Evolutionary conservation across 108 stramenopile species (phyloP).

Genomic region (Epithemia pelagica): DNA sequence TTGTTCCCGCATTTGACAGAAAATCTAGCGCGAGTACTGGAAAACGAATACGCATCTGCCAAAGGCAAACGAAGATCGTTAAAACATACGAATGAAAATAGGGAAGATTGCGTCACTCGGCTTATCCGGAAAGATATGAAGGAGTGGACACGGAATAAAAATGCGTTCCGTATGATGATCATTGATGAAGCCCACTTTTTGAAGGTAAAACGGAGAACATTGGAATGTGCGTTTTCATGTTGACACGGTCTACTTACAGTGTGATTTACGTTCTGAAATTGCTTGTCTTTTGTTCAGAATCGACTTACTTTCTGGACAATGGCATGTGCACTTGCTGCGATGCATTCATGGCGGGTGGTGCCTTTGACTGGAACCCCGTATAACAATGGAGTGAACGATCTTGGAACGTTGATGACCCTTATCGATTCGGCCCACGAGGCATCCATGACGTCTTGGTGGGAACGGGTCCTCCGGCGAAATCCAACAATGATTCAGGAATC

Average conservation of each 20-base stretch:
- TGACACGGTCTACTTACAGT: not conserved
- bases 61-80: not conserved
- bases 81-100: not conserved
- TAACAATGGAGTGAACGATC: conserved; percentile 32
- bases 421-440: conserved; percentile 14
- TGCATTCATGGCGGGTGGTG: conserved; percentile 15
- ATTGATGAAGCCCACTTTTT: conserved; percentile 27
- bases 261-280: not conserved
- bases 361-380: conserved; percentile 37
- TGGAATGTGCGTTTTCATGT: not conserved
- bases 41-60: not conserved
- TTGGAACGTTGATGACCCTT: conserved; percentile 30
- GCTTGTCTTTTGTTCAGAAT: conserved; percentile 6
- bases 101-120: not conserved
- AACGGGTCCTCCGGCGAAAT: not conserved
- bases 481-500: not conserved
- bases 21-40: not conserved
- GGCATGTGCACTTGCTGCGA: not conserved
- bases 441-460: not conserved
- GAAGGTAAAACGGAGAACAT: not conserved
- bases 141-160: not conserved
- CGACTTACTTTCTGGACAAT: conserved; percentile 12
- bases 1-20: not conserved
- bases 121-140: not conserved
- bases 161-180: conserved; percentile 23